Evolutionary conservation across 495 filamentous ascomycete species (phyloP), one percentile per base, ranked within the genome.

Genomic region (Sordaria brevicollis): DNA sequence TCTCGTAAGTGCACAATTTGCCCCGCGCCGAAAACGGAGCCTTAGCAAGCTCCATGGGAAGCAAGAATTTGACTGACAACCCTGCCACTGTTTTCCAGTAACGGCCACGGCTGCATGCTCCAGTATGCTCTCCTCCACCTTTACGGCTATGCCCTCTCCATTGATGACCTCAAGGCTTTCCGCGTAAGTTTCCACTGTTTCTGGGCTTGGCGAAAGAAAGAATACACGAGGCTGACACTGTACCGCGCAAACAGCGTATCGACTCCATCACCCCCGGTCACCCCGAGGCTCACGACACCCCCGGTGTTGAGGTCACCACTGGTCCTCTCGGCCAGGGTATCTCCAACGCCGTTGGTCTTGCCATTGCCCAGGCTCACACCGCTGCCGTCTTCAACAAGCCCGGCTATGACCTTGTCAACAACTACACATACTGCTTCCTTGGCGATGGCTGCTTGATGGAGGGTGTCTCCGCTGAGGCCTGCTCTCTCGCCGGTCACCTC

Each of bases 401-500:
- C 76, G 93, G 92, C 72, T 98, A 88, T 81, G 89, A 93, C 66
- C 81, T 99, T 36, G 83, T 96, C 84, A 91, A 93, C 87, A 98
- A 98, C 89, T 89, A 98, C 89, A 99, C 95, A 76, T 99, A 92
- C 83, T 81, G 75, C 81, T 97, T 97, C 88, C 92, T 99, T 80
- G 95, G 95, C 81, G 95, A 99, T 88, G 95, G 95, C 67, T 99
- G 95, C 82, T 89, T 94, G 81, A 96, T 96, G 94, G 95, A 99
- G 85, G 95, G 95, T 85, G 88, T 99, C 86, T 91, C 96, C 71
- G 86, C 87, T 79, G 95, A 99, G 84, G 96, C 95, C 72, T 93
- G 89, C 73, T 96, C 93, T 65, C 87, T 90, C 76, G 95, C 95
- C 74, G 95, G 95, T 80, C 95, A 99, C 83, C 85, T 98, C 82